phyloP scores from a whole-genome alignment of 345 rosid species.

The rapeseed (Brassica napus) region Da-Ae NC_063441.1:14865501-14866000 shows the following conservation, averaged over 20 bases:
- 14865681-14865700: constrained; percentile 4
- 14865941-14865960: constrained; percentile 14
- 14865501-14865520: neutral
- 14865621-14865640: constrained; percentile 8
- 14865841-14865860: neutral
- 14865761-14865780: constrained; percentile 44
- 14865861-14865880: constrained; percentile 30
- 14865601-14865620: constrained; percentile 68
- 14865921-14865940: constrained; percentile 27
- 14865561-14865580: constrained; percentile 97
- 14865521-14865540: constrained; percentile 16
- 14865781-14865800: constrained; percentile 25
- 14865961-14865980: constrained; percentile 11
- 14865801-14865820: constrained; percentile 32
- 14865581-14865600: constrained; percentile 79
- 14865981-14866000: constrained; percentile 14
- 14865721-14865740: constrained; percentile 39
- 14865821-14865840: constrained; percentile 1
- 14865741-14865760: constrained; percentile 33
- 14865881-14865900: neutral
- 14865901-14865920: neutral
- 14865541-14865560: constrained; percentile 59
- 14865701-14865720: constrained; percentile 46
- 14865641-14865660: neutral
- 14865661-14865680: neutral